Base-by-base conservation (phyloP, 208 protist genomes). In the Leishmania turanica region DNA sequence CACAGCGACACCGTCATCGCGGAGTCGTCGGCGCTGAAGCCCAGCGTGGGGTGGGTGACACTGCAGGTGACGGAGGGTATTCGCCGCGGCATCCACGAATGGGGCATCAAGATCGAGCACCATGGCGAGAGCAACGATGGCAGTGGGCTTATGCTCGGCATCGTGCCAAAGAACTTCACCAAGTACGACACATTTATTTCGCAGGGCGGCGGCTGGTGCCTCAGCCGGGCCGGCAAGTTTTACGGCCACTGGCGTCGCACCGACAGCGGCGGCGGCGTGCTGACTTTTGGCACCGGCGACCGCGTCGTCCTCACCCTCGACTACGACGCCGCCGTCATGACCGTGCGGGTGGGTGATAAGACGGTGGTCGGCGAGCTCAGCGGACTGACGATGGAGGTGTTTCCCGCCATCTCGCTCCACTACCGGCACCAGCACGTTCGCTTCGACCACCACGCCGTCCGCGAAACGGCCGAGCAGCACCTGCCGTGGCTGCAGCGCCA, bases 121-220 rank as follows among this genome's bases (percentile, higher is more conserved):
- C 96, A 98, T 62, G 96, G 96, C 56, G 93, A 98, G 78, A 98
- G 93, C 62, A 94, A 90, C 56, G 96, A 98, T 69, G 96, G 94
- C 45, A 98, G 95, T 75, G 96, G 96, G 54, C 86, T 98, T 54
- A 98, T 98, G 96, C 84, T 98, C n/a, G 96, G 96, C 64, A 90
- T 98, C 70, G 91, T 97, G 27, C 96, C 96, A 5, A 96, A 97
- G 78, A 93, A 56, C 68, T 98, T 97, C 81, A 84, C 80, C 77
- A 97, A 97, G 82, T 98, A 96, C 82, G 96, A 98, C 84, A 97
- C 95, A 62, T 98, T 98, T 80, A 98, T 98, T 47, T 98, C 95
- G 0, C 96, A 98, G 71, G 95, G 96, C 5, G 93, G 94, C 31
- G 96, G 96, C 27, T 98, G 96, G 96, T 98, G 96, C 75, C 77